These are phyloP conservation scores for Teratosphaeria destructans DNA, from an alignment of 2,329 filamentous ascomycete species.

Conservation along the genomic window DNA sequence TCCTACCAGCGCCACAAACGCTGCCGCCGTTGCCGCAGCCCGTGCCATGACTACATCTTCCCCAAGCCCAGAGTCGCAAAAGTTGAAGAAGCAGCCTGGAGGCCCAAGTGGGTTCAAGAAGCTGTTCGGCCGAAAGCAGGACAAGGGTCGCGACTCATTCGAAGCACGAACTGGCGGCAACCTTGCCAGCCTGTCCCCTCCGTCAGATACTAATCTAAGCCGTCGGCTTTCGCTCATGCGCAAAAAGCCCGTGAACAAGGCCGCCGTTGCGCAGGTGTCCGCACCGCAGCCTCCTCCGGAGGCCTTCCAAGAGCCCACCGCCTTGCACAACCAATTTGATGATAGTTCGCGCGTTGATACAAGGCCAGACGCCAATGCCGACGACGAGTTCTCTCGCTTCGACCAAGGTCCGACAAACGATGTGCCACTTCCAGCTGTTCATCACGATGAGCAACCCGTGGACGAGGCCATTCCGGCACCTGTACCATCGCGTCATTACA, in stretches of 20 bases:
- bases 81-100: constrained; percentile 32
- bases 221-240: constrained; percentile 33
- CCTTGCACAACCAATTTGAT: neutral
- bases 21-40: constrained; percentile 22
- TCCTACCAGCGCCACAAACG: constrained; percentile 8
- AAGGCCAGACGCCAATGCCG: constrained; percentile 48
- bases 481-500: constrained; percentile 9
- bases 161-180: constrained; percentile 37
- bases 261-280: neutral
- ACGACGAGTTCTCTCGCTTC: constrained; percentile 57
- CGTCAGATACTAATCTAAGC: constrained; percentile 22
- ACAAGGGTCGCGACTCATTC: constrained; percentile 35
- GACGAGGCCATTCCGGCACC: constrained; percentile 6
- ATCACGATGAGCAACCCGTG: constrained; percentile 21
- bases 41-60: constrained; percentile 18
- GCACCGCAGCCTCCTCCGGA: constrained; percentile 3
- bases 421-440: constrained; percentile 71
- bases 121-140: constrained; percentile 55
- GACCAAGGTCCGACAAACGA: constrained; percentile 82
- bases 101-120: constrained; percentile 46
- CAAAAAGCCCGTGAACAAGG: constrained; percentile 21
- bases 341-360: constrained; percentile 51
- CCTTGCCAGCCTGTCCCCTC: constrained; percentile 17
- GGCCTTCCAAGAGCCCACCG: constrained; percentile 8
- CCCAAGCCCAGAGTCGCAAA: constrained; percentile 22